A percentile compares a stretch with the other conserved stretches of the same genome.
Evolutionary conservation across 208 protist species (phyloP).

Genomic region (Trypanosoma conorhini): DNA sequence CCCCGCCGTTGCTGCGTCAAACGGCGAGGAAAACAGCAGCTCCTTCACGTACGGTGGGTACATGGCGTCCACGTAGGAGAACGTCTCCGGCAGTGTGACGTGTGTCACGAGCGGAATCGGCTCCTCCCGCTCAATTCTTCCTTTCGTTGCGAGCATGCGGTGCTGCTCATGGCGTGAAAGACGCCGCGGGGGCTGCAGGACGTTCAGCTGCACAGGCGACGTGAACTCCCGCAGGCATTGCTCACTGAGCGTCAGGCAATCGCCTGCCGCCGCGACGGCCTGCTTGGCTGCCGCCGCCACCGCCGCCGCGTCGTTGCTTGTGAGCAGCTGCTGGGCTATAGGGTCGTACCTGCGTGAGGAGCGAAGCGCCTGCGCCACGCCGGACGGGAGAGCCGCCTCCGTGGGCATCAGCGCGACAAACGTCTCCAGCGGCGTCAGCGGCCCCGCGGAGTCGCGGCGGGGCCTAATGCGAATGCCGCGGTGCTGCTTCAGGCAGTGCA

Average conservation of each 20-base stretch:
- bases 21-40: slow-evolving; percentile 30
- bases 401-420: slow-evolving; percentile 86
- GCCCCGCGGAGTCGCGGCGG: slow-evolving; percentile 25
- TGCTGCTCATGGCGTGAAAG: slow-evolving; percentile 82
- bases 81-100: slow-evolving; percentile 36
- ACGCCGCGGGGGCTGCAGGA: slow-evolving; percentile 43
- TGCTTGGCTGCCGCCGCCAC: slow-evolving; percentile 51
- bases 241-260: slow-evolving; percentile 64
- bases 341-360: slow-evolving; percentile 19
- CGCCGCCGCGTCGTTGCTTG: slow-evolving; percentile 49
- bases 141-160: slow-evolving; percentile 53
- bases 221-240: slow-evolving; percentile 76
- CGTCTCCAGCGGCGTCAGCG: slow-evolving; percentile 78
- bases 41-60: slow-evolving; percentile 32
- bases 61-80: slow-evolving; percentile 23
- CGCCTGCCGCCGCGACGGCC: slow-evolving; percentile 44
- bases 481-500: slow-evolving; percentile 31
- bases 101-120: slow-evolving; percentile 53
- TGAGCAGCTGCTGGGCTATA: slow-evolving; percentile 44
- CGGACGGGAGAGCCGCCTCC: slow-evolving; percentile 56
- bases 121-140: slow-evolving; percentile 35
- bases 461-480: slow-evolving; percentile 1
- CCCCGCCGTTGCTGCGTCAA: slow-evolving; percentile 6
- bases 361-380: slow-evolving; percentile 45
- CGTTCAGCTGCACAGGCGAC: slow-evolving; percentile 77